Evolutionary conservation across 129 eudicot genomes (phyloP).

Genomic region (Sambucus nigra): DNA sequence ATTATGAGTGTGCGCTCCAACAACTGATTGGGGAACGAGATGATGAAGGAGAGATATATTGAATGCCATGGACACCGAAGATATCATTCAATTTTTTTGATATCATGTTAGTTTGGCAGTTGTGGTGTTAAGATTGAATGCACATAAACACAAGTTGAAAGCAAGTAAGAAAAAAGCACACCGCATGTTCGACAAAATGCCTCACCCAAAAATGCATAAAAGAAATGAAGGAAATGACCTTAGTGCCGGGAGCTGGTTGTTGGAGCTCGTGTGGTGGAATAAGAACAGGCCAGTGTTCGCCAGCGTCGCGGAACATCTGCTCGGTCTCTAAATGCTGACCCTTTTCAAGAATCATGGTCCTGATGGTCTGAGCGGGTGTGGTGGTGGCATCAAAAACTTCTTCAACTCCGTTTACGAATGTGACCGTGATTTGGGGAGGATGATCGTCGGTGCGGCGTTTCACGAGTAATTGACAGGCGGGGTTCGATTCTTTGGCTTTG

Average conservation of each 20-base stretch:
- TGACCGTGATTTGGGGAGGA: conserved; percentile 84
- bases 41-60: no score
- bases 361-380: conserved; percentile 75
- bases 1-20: no score
- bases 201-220: conserved; percentile 1
- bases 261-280: conserved; percentile 65
- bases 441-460: conserved; percentile 90
- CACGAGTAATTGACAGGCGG: conserved; percentile 65
- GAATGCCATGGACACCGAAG: no score
- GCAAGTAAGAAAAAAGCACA: not conserved
- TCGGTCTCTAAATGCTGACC: conserved; percentile 72
- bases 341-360: conserved; percentile 74
- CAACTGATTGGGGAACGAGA: no score
- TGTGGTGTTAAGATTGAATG: no score
- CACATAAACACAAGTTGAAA: no score
- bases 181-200: conserved; percentile 22
- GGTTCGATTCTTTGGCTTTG: conserved; percentile 87
- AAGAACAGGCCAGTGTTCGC: conserved; percentile 86
- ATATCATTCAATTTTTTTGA: no score
- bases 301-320: conserved; percentile 91
- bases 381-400: conserved; percentile 72
- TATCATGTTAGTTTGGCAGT: no score
- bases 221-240: conserved; percentile 32
- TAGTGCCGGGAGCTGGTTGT: conserved; percentile 46
- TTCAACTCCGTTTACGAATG: conserved; percentile 85